Percentiles rank a stretch among this genome's conserved stretches.
These are phyloP conservation scores for Hericium rajendrae DNA, from an alignment of 768 basidiomycete species.

Conservation along the genomic window DNA sequence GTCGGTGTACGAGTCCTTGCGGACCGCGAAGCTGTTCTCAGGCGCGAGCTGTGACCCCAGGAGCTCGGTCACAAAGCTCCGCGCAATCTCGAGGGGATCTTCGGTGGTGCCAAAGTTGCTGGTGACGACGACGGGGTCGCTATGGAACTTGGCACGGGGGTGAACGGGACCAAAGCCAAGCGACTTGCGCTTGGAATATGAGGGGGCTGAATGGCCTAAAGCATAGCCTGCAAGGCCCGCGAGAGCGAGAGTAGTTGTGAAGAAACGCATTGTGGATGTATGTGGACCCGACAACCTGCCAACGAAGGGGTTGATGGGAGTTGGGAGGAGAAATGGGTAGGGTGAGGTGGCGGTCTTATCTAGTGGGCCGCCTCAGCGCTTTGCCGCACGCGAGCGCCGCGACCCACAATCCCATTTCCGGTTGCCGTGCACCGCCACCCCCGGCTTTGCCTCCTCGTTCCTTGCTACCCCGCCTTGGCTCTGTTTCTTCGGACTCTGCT, in stretches of 20 bases:
- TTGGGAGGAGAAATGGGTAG: not conserved
- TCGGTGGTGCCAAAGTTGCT: conserved; percentile 15
- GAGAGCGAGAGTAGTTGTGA: conserved; percentile 8
- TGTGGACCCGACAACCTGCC: not conserved
- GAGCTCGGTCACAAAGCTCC: conserved; percentile 46
- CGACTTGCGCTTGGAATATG: conserved; percentile 60
- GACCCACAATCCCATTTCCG: too few species aligned
- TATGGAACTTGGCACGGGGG: conserved; percentile 58
- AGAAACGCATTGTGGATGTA: conserved; percentile 10
- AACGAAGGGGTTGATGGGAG: conserved; percentile 7
- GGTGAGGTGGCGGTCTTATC: too few species aligned
- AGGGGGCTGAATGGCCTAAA: conserved; percentile 10
- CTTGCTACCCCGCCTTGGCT: too few species aligned
- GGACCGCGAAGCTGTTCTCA: conserved; percentile 44
- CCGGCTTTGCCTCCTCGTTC: too few species aligned
- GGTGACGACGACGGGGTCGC: conserved; percentile 31
- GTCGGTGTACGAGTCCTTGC: conserved; percentile 85
- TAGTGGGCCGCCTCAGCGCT: too few species aligned
- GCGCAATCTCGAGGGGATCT: conserved; percentile 55
- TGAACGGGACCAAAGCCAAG: conserved; percentile 81
- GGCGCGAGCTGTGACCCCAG: conserved; percentile 29
- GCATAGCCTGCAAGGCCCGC: conserved; percentile 13
- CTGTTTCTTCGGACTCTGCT: too few species aligned
- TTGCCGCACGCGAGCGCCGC: too few species aligned
- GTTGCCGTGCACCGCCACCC: too few species aligned